A percentile compares a stretch with the other conserved stretches of the same genome.
Conservation (phyloP, 2,329 filamentous ascomycete genomes). For the Blastomyces emzantsi region DNA sequence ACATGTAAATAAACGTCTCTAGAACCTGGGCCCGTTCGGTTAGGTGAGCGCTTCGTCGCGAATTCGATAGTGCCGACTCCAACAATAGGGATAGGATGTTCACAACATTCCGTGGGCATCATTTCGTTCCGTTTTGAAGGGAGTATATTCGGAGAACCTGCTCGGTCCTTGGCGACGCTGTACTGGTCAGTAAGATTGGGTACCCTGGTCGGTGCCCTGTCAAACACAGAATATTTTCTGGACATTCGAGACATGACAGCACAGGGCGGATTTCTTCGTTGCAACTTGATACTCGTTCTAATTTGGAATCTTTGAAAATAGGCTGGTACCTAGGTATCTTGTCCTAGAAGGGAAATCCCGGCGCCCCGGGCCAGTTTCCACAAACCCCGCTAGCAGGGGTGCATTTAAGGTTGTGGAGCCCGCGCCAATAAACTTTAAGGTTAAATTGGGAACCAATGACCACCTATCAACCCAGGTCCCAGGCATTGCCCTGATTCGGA, state of each 20-base stretch:
- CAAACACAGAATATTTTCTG: conserved; percentile 9
- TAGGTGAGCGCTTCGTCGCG: conserved; percentile 10
- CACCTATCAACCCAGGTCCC: not conserved
- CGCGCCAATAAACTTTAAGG: not conserved
- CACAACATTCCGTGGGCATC: not conserved
- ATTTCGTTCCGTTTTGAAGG: conserved; percentile 9
- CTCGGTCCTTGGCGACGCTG: conserved; percentile 15
- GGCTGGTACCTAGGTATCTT: not conserved
- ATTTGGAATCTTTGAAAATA: too few relatives aligned
- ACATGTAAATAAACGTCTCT: conserved; percentile 10
- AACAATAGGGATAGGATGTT: not conserved
- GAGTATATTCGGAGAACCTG: conserved; percentile 15
- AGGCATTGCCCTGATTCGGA: not conserved
- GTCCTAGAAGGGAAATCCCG: not conserved
- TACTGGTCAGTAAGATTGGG: too few relatives aligned
- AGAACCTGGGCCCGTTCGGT: conserved; percentile 4
- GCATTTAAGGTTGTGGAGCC: not conserved
- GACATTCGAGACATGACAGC: conserved; percentile 11
- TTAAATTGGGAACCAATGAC: not conserved
- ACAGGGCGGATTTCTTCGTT: not conserved
- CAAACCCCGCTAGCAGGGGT: not conserved
- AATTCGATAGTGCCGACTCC: conserved; percentile 15
- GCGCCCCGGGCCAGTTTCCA: not conserved
- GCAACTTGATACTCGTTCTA: too few relatives aligned
- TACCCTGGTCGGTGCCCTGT: not conserved